phyloP scores from a whole-genome alignment of 345 rosid species.

The Aurinia saxatilis region DNA sequence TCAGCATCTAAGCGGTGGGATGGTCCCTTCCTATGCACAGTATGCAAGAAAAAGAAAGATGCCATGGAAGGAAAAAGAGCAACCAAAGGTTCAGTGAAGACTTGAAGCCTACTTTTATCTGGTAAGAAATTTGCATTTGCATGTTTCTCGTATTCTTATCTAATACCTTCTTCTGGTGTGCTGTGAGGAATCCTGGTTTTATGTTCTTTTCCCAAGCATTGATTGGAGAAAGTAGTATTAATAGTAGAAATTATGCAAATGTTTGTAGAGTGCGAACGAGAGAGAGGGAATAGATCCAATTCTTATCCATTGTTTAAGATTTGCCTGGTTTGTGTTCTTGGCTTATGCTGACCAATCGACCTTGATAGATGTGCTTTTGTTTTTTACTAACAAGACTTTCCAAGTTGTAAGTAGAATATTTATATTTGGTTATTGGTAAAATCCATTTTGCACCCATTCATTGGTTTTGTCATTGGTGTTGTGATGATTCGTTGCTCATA shows the following conservation, averaged over 20 bases:
- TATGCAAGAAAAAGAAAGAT: constrained; percentile 86
- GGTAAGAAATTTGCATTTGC: constrained; percentile 5
- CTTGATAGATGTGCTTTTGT: constrained; percentile 7
- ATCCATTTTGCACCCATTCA: neutral
- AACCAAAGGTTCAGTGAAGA: constrained; percentile 39
- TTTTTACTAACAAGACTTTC: constrained; percentile 17
- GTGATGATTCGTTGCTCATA: no score
- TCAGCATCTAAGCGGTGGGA: constrained; percentile 79
- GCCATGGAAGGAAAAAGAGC: constrained; percentile 99
- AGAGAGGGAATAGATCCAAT: constrained; percentile 19
- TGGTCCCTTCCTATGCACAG: constrained; percentile 85
- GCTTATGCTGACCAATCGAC: constrained; percentile 4
- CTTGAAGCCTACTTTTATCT: constrained; percentile 20
- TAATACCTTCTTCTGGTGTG: neutral
- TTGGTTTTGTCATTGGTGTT: no score
- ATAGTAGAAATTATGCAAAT: constrained; percentile 20
- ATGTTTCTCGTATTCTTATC: neutral
- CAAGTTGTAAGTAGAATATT: constrained; percentile 16
- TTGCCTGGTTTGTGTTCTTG: constrained; percentile 15
- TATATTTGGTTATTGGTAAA: neutral
- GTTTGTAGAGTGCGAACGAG: constrained; percentile 23
- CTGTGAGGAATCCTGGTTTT: constrained; percentile 17
- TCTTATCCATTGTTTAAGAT: constrained; percentile 24
- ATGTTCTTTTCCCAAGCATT: constrained; percentile 7
- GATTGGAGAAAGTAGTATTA: constrained; percentile 23